Base-by-base conservation (phyloP, 192 early-diverging fungal genomes). In the Rhizophlyctis rosea region DNA sequence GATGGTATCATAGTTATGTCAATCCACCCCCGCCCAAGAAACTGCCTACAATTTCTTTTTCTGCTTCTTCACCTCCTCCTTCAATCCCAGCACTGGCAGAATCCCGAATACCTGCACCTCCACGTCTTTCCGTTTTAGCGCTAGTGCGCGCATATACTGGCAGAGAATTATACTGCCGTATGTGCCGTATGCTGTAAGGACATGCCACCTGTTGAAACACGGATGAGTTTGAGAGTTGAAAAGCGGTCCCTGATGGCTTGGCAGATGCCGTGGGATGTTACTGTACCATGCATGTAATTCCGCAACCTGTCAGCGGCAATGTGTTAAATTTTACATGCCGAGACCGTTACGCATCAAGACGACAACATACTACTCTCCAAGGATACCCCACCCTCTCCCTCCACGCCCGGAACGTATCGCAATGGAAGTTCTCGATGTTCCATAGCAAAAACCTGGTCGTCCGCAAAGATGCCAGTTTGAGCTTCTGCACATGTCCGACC, bases 361-460 rank as follows among this genome's bases (percentile, higher is more conserved):
- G n/a, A n/a, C n/a, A n/a, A n/a, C n/a, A n/a, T 5, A 90, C 62
- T 61, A 76, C 65, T 21, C 70, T 64, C 21, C 86, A 23, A 18
- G 68, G 60, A n/a, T 64, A 65, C 0, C 75, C 77, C 25, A 88
- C 25, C 14, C 0, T 27, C n/a, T 56, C 34, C 21, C 53, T 34
- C 50, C 51, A 49, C 64, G 9, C 68, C n/a, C 79, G 73, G 47
- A 91, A 67, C 11, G 75, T 49, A 47, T 52, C 48, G 56, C 89
- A 91, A 47, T 75, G 77, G 27, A 75, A 64, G 59, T 90, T 90
- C 72, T 91, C 89, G 18, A 88, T 62, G 59, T 88, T 90, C 89
- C 89, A 91, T 54, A 89, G 65, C 2, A n/a, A n/a, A n/a, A n/a
- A n/a, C n/a, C n/a, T n/a, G n/a, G n/a, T n/a, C n/a, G n/a, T n/a